Base-by-base conservation (phyloP, 1,284 basidiomycete genomes). In the Marasmius sp. region DNA sequence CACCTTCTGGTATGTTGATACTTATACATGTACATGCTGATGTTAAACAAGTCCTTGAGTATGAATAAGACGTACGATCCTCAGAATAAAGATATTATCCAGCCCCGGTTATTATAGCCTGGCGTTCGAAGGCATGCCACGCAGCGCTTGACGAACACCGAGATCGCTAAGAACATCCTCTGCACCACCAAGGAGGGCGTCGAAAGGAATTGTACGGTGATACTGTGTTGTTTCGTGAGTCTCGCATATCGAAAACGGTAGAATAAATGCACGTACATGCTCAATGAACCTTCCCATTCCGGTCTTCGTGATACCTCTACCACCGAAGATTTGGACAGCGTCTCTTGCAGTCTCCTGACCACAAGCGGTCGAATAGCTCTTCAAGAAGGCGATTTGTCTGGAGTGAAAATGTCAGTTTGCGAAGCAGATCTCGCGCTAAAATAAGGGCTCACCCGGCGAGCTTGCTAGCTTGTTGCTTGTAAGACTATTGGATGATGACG, bases 241-340 rank as follows among this genome's bases (percentile, higher is more conserved):
- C 45, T 52, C 57, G 6, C 62, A 50, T 43, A 54, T 41, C 16
- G 37, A 47, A 48, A 36, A 52, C 27, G 49, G 41, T 18, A 64
- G 14, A 53, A 41, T 49, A 48, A 37, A 49, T 49, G 54, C 75
- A 79, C 85, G 57, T 68, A 88, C 88, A 68, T 90, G 88, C 74
- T 91, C 89, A 65, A 91, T 85, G 66, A 82, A 81, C 59, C 80
- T 78, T 47, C 90, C 90, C 89, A 81, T 86, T 60, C 90, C 89
- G 16, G 84, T 84, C 72, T 82, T 81, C 4, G 92, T 93, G 62
- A 93, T 86, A 48, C 89, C 92, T 66, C 91, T 88, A 34, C 91
- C 91, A 67, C 91, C 91, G 66, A 93, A 92, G 59, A 92, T 80
- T 78, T 94, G 85, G 6, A 94, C 91, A 36, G 92, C 90, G 67